Conservation (phyloP, 2,329 filamentous ascomycete genomes). For the Fusarium nanum region DNA sequence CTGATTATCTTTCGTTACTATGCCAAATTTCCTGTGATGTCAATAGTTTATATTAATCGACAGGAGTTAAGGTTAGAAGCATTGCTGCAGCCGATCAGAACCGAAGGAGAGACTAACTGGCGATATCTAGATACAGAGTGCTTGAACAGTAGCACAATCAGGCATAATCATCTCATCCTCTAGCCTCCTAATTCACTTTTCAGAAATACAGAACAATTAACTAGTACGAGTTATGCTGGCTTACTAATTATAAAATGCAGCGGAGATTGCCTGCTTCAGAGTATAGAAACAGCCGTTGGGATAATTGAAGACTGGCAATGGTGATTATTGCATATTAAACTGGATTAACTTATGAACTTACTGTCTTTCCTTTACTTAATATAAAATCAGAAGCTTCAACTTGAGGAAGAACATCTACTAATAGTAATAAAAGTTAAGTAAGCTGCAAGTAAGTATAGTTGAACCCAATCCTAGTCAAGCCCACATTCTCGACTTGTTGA, state of each 20-base stretch:
- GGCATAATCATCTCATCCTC: not conserved
- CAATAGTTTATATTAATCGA: not conserved
- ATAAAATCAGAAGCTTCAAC: not conserved
- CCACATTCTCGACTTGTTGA: not conserved
- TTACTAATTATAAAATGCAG: not conserved
- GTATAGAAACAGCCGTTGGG: not conserved
- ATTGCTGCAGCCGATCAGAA: not conserved
- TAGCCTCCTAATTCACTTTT: not conserved
- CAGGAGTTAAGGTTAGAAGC: not conserved
- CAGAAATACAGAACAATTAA: not conserved
- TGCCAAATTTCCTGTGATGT: not conserved
- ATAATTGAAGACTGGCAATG: not conserved
- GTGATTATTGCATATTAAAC: not conserved
- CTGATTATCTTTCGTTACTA: not conserved
- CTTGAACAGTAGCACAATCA: not conserved
- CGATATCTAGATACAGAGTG: not conserved
- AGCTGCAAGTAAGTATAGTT: not conserved
- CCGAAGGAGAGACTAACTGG: not conserved
- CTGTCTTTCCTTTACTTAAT: not conserved
- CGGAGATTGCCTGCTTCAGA: not conserved
- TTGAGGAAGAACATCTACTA: not conserved
- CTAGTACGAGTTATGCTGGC: not conserved
- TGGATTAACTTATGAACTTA: not conserved
- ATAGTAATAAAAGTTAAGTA: not conserved
- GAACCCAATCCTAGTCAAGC: not conserved